These are phyloP conservation scores for Aspergillus indologenus DNA, from an alignment of 495 filamentous ascomycete species.

Conservation along the genomic window DNA sequence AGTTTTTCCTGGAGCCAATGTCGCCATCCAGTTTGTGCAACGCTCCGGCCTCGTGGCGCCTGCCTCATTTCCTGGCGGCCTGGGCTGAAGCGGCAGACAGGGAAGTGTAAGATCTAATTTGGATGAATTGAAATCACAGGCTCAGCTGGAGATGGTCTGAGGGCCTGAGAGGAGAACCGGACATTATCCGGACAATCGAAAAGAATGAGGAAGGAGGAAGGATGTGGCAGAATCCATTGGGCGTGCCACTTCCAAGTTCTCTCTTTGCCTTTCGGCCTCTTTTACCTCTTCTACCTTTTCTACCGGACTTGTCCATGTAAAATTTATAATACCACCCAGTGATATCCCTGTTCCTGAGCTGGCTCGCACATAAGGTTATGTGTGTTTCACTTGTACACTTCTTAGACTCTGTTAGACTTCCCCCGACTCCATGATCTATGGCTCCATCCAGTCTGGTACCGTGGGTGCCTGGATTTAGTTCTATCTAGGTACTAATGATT, in stretches of 20 bases:
- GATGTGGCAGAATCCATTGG: no score
- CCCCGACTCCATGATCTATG: background rate
- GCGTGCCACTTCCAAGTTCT: no score
- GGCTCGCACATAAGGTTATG: conserved; percentile 7
- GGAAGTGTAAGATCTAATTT: background rate
- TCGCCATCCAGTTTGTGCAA: background rate
- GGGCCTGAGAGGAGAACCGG: no score
- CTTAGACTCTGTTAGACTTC: background rate
- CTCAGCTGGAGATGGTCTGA: background rate
- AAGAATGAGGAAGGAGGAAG: no score
- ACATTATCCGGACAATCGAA: background rate
- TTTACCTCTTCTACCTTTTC: no score
- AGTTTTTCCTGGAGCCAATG: background rate
- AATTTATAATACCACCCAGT: background rate
- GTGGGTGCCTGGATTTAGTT: background rate
- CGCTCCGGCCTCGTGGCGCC: conserved; percentile 1
- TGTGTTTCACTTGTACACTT: conserved; percentile 5
- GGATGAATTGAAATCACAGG: background rate
- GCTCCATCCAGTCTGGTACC: background rate
- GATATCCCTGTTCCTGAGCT: background rate
- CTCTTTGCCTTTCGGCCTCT: no score
- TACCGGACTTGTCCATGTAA: no score
- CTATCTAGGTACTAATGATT: background rate
- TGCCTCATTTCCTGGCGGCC: background rate
- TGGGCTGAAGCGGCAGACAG: background rate